Base-by-base conservation (phyloP, 352 stramenopile species). In the Phytopythium boreale region DNA sequence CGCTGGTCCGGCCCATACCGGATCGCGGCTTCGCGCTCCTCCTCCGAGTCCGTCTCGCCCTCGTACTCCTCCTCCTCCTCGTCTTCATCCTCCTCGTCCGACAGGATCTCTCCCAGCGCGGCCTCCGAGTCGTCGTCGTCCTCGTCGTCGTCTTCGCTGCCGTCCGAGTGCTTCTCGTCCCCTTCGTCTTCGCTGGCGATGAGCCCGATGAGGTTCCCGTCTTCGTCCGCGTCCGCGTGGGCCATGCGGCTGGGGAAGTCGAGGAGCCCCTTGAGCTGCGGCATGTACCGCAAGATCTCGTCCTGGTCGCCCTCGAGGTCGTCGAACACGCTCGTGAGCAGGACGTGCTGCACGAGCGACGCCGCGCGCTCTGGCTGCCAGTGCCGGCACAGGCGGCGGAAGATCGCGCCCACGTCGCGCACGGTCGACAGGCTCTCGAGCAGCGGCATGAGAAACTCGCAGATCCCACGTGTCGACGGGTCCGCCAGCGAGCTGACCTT, bases 301-400 rank as follows among this genome's bases (percentile, higher is more conserved):
- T 93, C 82, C 41, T 89, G 82, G 51, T 89, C 82, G 44, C 85
- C 87, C n/a, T 96, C 85, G 4, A 96, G 61, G 49, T 96, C 87
- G 55, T 96, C 85, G 63, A 94, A 92, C 6, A 93, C 75, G 11
- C 74, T 71, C 15, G 77, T 90, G 12, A 95, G 68, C 57, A 96
- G 59, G 15, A 96, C 63, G 31, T 90, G 74, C 68, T 96, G 87
- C 22, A 96, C 80, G 19, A 96, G 67, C 11, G 75, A 52, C 4
- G 63, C 61, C 41, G 79, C 86, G 47, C 75, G 77, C 22, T 93
- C 77, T 0, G 82, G 29, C 34, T 89, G 81, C 87, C 85, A 96
- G 60, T 89, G 65, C 41, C 75, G 56, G 11, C 78, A 90, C 9
- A 93, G 62, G 19, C 76, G 63, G 27, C 87, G 77, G n/a, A 92